Percentiles rank a stretch among this genome's conserved stretches.
These are phyloP conservation scores for Pholiota conissans DNA, from an alignment of 768 basidiomycete species.

Conservation along the genomic window DNA sequence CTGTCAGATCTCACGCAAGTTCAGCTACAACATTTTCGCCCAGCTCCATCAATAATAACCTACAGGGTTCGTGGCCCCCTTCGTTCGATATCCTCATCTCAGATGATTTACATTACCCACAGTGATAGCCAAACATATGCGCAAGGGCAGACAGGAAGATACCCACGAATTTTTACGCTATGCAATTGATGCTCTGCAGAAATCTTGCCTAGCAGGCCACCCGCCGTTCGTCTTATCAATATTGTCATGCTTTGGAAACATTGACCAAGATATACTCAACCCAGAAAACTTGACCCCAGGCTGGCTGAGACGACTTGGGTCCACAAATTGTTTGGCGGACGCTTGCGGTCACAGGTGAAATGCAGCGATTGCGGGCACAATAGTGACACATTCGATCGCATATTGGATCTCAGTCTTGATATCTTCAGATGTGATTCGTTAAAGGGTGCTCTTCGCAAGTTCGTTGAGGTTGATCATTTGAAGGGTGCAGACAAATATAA, in stretches of 20 bases:
- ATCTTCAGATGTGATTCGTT: conserved; percentile 64
- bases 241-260: background rate
- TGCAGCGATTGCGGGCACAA: conserved; percentile 81
- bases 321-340: conserved; percentile 91
- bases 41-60: conserved; percentile 57
- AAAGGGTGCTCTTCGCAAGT: conserved; percentile 75
- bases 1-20: conserved; percentile 49
- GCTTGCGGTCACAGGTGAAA: conserved; percentile 85
- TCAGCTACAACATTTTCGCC: conserved; percentile 55
- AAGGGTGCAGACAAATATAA: conserved; percentile 96
- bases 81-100: background rate
- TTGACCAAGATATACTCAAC: conserved; percentile 7
- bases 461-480: conserved; percentile 78
- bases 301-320: conserved; percentile 90
- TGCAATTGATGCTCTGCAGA: conserved; percentile 88
- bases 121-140: conserved; percentile 93
- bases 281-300: conserved; percentile 69
- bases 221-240: conserved; percentile 54
- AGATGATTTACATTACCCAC: conserved; percentile 11
- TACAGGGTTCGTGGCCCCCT: conserved; percentile 57
- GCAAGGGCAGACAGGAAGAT: conserved; percentile 92
- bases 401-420: conserved; percentile 92
- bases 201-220: conserved; percentile 71
- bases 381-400: conserved; percentile 95
- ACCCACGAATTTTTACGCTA: conserved; percentile 98